Conservation (phyloP, 1,284 basidiomycete genomes). For the Bjerkandera adusta region DNA sequence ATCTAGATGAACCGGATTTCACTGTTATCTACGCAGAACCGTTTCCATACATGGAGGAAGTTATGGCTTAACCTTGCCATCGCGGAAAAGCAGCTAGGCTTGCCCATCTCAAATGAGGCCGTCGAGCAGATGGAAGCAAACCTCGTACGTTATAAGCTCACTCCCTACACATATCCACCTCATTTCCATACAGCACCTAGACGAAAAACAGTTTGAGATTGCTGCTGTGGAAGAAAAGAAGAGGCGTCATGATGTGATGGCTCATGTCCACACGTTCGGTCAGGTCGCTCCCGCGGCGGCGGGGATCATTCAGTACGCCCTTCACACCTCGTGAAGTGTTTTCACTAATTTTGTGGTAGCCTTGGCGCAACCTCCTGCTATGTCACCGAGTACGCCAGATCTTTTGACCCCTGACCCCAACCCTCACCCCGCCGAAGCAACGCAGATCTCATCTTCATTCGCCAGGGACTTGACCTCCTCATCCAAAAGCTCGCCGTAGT, state of each 20-base stretch:
- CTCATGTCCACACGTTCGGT: constrained; percentile 98
- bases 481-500: constrained; percentile 87
- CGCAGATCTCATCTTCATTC: constrained; percentile 96
- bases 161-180: background rate
- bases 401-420: background rate
- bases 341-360: constrained; percentile 36
- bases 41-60: constrained; percentile 96
- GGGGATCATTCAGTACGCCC: constrained; percentile 92
- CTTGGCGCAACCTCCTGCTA: constrained; percentile 98
- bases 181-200: constrained; percentile 55
- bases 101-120: constrained; percentile 88
- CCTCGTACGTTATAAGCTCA: constrained; percentile 53
- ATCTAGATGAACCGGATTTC: background rate
- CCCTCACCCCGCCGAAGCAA: constrained; percentile 53
- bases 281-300: constrained; percentile 93
- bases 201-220: constrained; percentile 88
- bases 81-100: constrained; percentile 94
- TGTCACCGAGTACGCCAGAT: constrained; percentile 83
- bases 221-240: constrained; percentile 97
- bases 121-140: constrained; percentile 93
- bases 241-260: constrained; percentile 99
- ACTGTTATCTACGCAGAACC: constrained; percentile 57
- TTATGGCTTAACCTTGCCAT: constrained; percentile 97
- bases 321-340: constrained; percentile 2
- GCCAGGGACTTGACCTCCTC: constrained; percentile 82